Conservation (phyloP, 495 filamentous ascomycete genomes). For the Penicillium dipodomyicola region DNA sequence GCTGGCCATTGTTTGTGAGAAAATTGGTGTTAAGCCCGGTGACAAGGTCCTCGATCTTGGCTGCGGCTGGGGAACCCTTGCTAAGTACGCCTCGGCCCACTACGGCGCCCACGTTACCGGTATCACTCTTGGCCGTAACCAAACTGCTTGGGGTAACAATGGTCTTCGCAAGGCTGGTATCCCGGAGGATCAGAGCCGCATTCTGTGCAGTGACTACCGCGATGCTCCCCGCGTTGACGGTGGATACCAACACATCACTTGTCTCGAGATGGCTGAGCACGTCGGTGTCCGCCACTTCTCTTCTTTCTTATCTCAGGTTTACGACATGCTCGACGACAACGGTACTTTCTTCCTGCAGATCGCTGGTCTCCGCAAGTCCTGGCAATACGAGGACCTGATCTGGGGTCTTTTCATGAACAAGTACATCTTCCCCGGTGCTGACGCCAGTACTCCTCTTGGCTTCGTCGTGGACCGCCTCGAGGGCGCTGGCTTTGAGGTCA, state of each 20-base stretch:
- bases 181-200: slow-evolving; percentile 59
- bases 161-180: slow-evolving; percentile 59
- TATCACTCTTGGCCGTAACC: slow-evolving; percentile 67
- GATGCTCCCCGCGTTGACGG: slow-evolving; percentile 60
- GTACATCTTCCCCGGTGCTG: slow-evolving; percentile 70
- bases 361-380: slow-evolving; percentile 64
- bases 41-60: slow-evolving; percentile 67
- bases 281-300: slow-evolving; percentile 65
- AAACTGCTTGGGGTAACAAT: slow-evolving; percentile 70
- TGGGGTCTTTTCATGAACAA: slow-evolving; percentile 80
- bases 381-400: slow-evolving; percentile 73
- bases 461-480: slow-evolving; percentile 65
- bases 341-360: slow-evolving; percentile 73
- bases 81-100: slow-evolving; percentile 61
- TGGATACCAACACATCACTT: slow-evolving; percentile 68
- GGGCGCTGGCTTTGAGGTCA: slow-evolving; percentile 61
- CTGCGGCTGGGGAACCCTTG: slow-evolving; percentile 70
- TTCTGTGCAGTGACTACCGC: slow-evolving; percentile 68
- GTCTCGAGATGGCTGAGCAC: slow-evolving; percentile 77
- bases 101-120: slow-evolving; percentile 64
- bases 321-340: slow-evolving; percentile 69
- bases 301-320: slow-evolving; percentile 60
- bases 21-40: slow-evolving; percentile 60
- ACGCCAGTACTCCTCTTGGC: slow-evolving; percentile 64
- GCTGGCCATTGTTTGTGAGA: slow-evolving; percentile 68